These are phyloP conservation scores for Acacia crassicarpa DNA, from an alignment of 306 rosid genomes.

Conservation along the genomic window DNA sequence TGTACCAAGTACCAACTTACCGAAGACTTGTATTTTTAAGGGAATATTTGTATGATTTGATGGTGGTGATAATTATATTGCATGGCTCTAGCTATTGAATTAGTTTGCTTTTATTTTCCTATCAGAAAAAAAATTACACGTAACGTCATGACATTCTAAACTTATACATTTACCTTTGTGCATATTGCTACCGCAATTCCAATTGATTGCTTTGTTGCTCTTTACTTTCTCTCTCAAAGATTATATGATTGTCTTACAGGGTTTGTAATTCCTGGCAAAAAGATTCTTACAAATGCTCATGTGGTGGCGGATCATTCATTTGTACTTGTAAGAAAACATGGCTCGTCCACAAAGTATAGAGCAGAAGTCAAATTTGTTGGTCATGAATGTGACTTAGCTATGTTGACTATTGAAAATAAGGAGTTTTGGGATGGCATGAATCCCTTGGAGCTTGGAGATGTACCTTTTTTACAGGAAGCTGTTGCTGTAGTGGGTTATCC, in stretches of 20 bases:
- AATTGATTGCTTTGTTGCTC: not conserved
- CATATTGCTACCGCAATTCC: not conserved
- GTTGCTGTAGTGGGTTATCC: conserved; percentile 96
- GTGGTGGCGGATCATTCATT: conserved; percentile 90
- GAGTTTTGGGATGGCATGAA: conserved; percentile 81
- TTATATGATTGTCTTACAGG: conserved; percentile 47
- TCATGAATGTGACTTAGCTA: conserved; percentile 91
- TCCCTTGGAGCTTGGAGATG: conserved; percentile 73
- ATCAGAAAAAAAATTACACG: not conserved
- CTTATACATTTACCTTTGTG: not conserved
- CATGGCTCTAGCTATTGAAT: not conserved
- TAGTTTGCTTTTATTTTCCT: not conserved
- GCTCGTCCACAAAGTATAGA: conserved; percentile 80
- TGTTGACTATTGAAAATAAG: conserved; percentile 57
- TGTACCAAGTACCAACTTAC: not conserved
- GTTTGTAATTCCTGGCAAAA: conserved; percentile 68
- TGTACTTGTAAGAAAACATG: conserved; percentile 92
- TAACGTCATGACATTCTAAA: not conserved
- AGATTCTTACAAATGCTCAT: conserved; percentile 89
- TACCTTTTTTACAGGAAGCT: conserved; percentile 84
- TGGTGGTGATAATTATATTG: not conserved
- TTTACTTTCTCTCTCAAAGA: conserved; percentile 9
- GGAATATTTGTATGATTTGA: not conserved
- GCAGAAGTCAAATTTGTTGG: conserved; percentile 86
- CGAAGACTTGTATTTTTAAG: not conserved